Percentiles rank a stretch among this genome's conserved stretches.
Evolutionary conservation across 305 asterid genomes (phyloP).

Genomic region (Fraxinus sp.): DNA sequence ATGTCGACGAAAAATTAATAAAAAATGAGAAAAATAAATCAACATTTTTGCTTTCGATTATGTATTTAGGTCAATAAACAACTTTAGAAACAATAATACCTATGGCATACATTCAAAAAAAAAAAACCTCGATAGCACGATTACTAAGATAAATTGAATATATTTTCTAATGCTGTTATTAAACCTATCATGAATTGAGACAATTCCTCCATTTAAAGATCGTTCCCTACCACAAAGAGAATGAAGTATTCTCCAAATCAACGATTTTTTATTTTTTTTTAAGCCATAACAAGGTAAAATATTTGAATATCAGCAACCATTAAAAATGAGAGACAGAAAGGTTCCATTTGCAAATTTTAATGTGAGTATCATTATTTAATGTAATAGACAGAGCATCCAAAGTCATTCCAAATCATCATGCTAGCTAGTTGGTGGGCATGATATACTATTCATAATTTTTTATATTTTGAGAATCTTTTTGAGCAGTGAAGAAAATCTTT

Average conservation of each 20-base stretch:
- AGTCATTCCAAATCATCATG: constrained; percentile 20
- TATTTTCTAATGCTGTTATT: background rate
- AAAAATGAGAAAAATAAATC: background rate
- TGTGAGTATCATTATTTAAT: background rate
- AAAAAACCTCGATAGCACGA: background rate
- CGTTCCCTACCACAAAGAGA: background rate
- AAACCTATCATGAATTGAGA: background rate
- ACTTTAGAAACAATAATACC: background rate
- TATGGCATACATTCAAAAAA: background rate
- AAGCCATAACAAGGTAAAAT: background rate
- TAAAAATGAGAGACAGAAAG: background rate
- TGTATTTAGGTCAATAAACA: background rate
- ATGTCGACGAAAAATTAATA: background rate
- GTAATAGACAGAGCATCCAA: constrained; percentile 20
- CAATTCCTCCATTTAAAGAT: background rate
- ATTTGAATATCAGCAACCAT: background rate
- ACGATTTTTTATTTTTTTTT: background rate
- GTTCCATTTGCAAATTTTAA: constrained; percentile 3
- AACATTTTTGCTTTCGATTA: background rate
- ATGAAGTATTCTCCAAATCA: background rate
- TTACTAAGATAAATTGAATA: background rate
- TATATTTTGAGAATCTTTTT: constrained; percentile 23
- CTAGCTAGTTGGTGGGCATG: constrained; percentile 23
- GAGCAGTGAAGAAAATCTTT: constrained; percentile 27
- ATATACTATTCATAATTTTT: background rate